Evolutionary conservation across 1,284 basidiomycete species (phyloP).

Genomic region (Ustilago trichophora): DNA sequence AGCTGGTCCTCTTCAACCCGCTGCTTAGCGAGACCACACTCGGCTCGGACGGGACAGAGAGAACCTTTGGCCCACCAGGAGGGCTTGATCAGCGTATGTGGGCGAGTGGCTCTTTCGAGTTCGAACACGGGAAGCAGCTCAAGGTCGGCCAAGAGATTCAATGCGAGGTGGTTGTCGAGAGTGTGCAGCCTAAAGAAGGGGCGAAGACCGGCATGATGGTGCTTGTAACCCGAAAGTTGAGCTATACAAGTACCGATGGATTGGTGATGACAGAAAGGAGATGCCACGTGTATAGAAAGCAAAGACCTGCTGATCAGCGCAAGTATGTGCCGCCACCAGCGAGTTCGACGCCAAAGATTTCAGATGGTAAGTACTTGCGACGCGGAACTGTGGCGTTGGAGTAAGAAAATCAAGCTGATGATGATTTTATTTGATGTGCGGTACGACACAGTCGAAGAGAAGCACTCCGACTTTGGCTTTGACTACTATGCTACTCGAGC

Average conservation of each 20-base stretch:
- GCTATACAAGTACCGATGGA: constrained; percentile 11
- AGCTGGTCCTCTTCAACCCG: constrained; percentile 42
- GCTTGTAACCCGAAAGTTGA: constrained; percentile 32
- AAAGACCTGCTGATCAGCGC: constrained; percentile 20
- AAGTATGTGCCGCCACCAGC: constrained; percentile 12
- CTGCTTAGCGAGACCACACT: constrained; percentile 31
- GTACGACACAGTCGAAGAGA: constrained; percentile 30
- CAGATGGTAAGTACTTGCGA: constrained; percentile 13
- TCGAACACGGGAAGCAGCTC: constrained; percentile 17
- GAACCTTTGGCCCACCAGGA: constrained; percentile 37
- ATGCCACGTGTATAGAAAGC: constrained; percentile 35
- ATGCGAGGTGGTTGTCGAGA: constrained; percentile 28
- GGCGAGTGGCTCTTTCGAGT: constrained; percentile 43
- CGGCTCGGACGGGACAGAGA: constrained; percentile 24
- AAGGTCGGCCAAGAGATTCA: constrained; percentile 20
- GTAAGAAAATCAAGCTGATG: no score
- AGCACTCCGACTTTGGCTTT: constrained; percentile 40
- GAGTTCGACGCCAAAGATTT: constrained; percentile 1
- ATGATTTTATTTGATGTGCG: no score
- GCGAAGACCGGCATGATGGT: constrained; percentile 43
- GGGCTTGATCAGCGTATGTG: constrained; percentile 47
- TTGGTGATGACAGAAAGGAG: constrained; percentile 30
- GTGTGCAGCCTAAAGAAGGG: constrained; percentile 28
- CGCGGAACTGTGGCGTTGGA: no score
- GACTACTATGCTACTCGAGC: constrained; percentile 43